A percentile compares a stretch with the other conserved stretches of the same genome.
phyloP scores from a whole-genome alignment of 768 basidiomycete species.

The Serpula lacrymans region DNA sequence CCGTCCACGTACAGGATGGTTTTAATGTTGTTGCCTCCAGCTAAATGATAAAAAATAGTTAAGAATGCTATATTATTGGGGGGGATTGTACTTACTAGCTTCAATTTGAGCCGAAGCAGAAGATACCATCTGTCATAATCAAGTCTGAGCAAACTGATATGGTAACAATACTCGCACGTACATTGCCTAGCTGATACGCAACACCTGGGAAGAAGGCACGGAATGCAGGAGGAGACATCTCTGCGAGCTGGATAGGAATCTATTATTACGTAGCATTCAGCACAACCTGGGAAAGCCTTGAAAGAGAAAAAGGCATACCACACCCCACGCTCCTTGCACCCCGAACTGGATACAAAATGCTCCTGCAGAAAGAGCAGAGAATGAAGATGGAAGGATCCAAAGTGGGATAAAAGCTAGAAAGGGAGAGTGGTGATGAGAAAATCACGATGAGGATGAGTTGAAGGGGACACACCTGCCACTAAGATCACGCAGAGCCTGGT shows the following conservation, averaged over 20 bases:
- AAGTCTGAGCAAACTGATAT: slow-evolving; percentile 1
- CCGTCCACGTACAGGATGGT: slow-evolving; percentile 47
- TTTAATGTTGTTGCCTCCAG: slow-evolving; percentile 57
- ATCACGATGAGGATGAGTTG: neutral
- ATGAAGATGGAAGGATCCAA: slow-evolving; percentile 77
- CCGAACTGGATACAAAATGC: slow-evolving; percentile 87
- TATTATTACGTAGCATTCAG: no score
- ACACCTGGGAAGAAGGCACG: slow-evolving; percentile 85
- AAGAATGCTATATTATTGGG: neutral
- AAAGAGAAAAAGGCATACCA: slow-evolving; percentile 44
- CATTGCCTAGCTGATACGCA: slow-evolving; percentile 80
- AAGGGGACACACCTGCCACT: slow-evolving; percentile 36
- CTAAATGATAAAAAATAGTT: slow-evolving; percentile 40
- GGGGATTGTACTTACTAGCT: slow-evolving; percentile 43
- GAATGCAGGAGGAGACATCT: slow-evolving; percentile 87
- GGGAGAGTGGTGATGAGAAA: neutral
- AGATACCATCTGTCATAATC: slow-evolving; percentile 49
- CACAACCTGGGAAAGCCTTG: neutral
- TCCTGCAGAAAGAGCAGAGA: slow-evolving; percentile 70
- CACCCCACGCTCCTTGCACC: slow-evolving; percentile 90
- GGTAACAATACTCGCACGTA: slow-evolving; percentile 9
- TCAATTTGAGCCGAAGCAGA: slow-evolving; percentile 80
- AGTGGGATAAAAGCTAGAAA: slow-evolving; percentile 64
- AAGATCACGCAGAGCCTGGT: slow-evolving; percentile 51
- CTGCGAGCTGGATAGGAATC: slow-evolving; percentile 77